phyloP scores from a whole-genome alignment of 331 rosid genomes.

The Prunus yedoensis region DNA sequence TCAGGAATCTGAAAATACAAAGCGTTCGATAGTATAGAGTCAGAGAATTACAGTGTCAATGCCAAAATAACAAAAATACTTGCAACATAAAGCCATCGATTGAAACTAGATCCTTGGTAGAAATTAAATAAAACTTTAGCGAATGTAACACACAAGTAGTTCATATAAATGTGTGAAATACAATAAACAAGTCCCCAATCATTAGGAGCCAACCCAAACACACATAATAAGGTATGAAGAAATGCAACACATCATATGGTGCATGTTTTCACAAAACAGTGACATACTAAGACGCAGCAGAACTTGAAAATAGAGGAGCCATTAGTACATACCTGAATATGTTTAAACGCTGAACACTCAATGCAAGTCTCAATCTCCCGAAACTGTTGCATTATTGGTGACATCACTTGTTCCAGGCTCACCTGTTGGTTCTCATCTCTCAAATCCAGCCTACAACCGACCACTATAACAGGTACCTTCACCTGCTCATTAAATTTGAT shows the following conservation, averaged over 20 bases:
- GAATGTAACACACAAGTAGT: not conserved
- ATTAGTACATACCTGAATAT: slow-evolving; percentile 65
- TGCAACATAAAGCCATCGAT: not conserved
- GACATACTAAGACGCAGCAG: not conserved
- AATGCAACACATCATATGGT: not conserved
- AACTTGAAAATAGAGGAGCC: not conserved
- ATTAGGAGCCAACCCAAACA: not conserved
- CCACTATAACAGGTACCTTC: slow-evolving; percentile 93
- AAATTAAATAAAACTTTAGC: not conserved
- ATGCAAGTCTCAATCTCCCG: slow-evolving; percentile 98
- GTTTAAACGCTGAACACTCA: slow-evolving; percentile 85
- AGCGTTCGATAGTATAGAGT: not conserved
- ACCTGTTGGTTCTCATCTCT: slow-evolving; percentile 87
- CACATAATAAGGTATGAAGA: too few relatives aligned
- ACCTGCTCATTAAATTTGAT: slow-evolving; percentile 57
- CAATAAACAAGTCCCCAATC: not conserved
- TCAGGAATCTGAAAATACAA: slow-evolving; percentile 72
- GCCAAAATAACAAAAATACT: not conserved
- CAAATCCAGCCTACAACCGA: slow-evolving; percentile 92
- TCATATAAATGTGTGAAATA: not conserved
- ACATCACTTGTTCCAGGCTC: slow-evolving; percentile 95
- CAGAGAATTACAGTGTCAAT: not conserved
- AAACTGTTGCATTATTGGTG: slow-evolving; percentile 98
- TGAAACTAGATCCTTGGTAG: not conserved
- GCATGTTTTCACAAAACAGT: not conserved